Base-by-base conservation (phyloP, 768 basidiomycete genomes). In the Amyloporia xantha region DNA sequence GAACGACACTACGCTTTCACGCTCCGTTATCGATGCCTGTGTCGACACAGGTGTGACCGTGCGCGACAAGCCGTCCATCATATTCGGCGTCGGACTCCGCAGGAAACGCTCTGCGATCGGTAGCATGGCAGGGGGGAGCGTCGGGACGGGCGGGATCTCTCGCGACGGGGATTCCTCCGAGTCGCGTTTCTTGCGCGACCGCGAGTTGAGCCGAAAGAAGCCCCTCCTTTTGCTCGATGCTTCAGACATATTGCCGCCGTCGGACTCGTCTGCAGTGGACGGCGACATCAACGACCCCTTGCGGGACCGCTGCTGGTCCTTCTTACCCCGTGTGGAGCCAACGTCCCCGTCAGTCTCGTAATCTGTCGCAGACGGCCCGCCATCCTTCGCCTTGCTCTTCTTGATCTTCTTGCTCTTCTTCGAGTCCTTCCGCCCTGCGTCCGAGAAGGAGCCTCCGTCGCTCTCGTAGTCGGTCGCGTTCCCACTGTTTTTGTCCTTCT, bases 401-500 rank as follows among this genome's bases (percentile, higher is more conserved):
- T 57, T 54, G 37, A 54, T 56, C 53, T 64, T 63, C 57, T 63
- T 64, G 44, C 60, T 58, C 49, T 52, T 57, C 48, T 55, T 62
- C 51, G 56, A 59, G 45, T 48, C 54, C 53, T 51, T 58, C 49
- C 48, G 53, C 50, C 54, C 58, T 45, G 47, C 57, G 49, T 65
- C 62, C 30, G 59, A 60, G 17, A 62, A 41, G 46, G 64, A 58
- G 10, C 57, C 62, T 6, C 62, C 62, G 24, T 64, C 64, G 54
- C 69, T 71, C 56, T 62, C 62, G 40, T 65, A 60, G 59, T 67
- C 62, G 19, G 62, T 50, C 39, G 38, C 59, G 37, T 57, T 58
- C 15, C 46, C 53, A 27, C 54, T 54, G 44, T 61, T 50, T 46
- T 54, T 53, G 54, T 50, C 49, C 46, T 56, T 56, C 41, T 41